Evolutionary conservation across 2,329 filamentous ascomycete genomes (phyloP), one percentile per base, ranked within the genome.

Genomic region (Pyrenochaeta sp.): DNA sequence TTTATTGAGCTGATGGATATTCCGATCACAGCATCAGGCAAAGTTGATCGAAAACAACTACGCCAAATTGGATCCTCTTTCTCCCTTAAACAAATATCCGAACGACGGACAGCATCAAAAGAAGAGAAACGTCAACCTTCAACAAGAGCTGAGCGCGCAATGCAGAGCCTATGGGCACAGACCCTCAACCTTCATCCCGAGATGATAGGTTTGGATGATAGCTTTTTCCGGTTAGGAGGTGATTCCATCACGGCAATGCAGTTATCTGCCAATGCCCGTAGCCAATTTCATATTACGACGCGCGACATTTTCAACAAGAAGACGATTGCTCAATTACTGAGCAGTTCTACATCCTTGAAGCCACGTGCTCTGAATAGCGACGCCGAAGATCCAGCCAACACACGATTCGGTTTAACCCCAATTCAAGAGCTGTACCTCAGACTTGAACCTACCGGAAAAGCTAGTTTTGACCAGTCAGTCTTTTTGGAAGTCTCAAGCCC

Each of bases 1-100:
- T 68, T 73, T 71, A 60, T 68, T 56, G 72, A 75, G 2, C 57
- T 78, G 36, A 61, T 74, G 56, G 51, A 70, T 17, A 41, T 64
- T 12, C 62, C 58, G n/a, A 30, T 56, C 5, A 17, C 49, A 1
- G 31, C 48, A 1, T 60, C 60, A 4, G 56, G 53, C 12, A 66
- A 64, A 18, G 45, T 66, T 5, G 49, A 66, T 30, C 45, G 58
- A 15, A 48, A 41, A 3, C 20, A 41, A 2, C 44, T 78, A n/a
- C 4, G 9, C 4, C 23, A 27, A 27, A 27, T 27, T 9, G 9
- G 4, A 5, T 27, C 23, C 9, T 27, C 23, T 4, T 5, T 9
- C 23, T 4, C 23, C 9, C n/a, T n/a, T n/a, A n/a, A n/a, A n/a
- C n/a, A n/a, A n/a, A n/a, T n/a, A n/a, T 4, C 4, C 4, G 23